Evolutionary conservation across 495 filamentous ascomycete species (phyloP).

Genomic region (Pseudoneurospora amorphoporcata): DNA sequence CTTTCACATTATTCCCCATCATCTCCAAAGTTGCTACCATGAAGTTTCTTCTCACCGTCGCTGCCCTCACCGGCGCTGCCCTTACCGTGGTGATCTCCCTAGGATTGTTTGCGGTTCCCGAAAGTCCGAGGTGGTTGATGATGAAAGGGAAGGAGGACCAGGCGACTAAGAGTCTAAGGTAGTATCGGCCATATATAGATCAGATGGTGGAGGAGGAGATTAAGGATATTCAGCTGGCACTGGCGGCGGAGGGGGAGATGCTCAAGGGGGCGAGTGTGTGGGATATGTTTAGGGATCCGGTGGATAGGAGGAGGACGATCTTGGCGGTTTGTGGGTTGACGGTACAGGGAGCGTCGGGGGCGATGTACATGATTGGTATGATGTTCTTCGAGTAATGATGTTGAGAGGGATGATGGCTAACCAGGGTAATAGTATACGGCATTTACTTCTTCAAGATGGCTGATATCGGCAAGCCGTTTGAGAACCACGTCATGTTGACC

Average conservation of each 20-base stretch:
- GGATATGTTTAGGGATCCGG: constrained; percentile 41
- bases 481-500: constrained; percentile 43
- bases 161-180: constrained; percentile 33
- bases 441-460: constrained; percentile 58
- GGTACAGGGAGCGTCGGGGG: constrained; percentile 44
- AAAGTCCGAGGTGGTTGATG: constrained; percentile 51
- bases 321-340: constrained; percentile 38
- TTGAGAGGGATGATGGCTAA: constrained; percentile 4
- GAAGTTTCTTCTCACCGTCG: no score
- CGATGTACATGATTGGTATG: constrained; percentile 50
- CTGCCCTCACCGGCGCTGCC: no score
- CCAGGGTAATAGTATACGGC: constrained; percentile 32
- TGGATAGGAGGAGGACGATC: constrained; percentile 38
- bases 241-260: constrained; percentile 34
- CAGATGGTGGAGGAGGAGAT: constrained; percentile 36
- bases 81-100: constrained; percentile 39
- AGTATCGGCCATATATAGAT: constrained; percentile 32
- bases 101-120: constrained; percentile 47
- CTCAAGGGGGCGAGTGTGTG: constrained; percentile 29
- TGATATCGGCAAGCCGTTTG: constrained; percentile 44
- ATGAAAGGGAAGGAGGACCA: constrained; percentile 34
- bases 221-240: constrained; percentile 36
- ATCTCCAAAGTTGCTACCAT: no score
- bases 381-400: background rate
- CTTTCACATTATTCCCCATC: no score